Conservation (phyloP, 2,329 filamentous ascomycete species). For the Chrysosporium keratinophilum region DNA sequence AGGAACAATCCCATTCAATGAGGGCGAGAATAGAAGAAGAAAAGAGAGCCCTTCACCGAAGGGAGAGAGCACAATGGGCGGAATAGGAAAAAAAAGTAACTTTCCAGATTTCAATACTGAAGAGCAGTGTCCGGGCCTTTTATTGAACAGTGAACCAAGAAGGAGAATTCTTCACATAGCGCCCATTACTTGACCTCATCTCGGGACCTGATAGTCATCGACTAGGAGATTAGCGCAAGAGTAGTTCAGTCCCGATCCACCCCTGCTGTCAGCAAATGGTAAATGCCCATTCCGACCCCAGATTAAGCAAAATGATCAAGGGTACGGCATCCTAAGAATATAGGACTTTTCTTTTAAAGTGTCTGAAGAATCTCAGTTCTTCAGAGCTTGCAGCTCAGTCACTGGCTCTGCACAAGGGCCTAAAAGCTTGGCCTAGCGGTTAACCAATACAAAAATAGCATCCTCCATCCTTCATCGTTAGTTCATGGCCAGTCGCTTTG, state of each 20-base stretch:
- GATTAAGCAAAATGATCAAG: constrained; percentile 1
- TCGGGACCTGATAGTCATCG: neutral
- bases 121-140: constrained; percentile 3
- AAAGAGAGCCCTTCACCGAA: constrained; percentile 5
- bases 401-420: constrained; percentile 38
- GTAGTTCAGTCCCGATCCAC: neutral
- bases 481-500: neutral
- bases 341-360: neutral
- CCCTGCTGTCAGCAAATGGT: neutral
- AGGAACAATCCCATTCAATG: neutral
- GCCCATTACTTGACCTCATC: neutral
- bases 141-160: neutral
- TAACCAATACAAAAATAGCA: constrained; percentile 8
- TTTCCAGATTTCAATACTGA: constrained; percentile 1
- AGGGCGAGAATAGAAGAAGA: neutral
- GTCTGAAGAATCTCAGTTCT: constrained; percentile 1
- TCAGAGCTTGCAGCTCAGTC: neutral
- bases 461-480: neutral
- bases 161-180: neutral
- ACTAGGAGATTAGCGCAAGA: neutral
- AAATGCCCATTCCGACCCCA: neutral
- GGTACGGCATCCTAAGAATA: neutral
- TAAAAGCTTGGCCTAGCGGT: constrained; percentile 52
- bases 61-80: neutral
- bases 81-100: neutral